Conservation (phyloP, 1,139 yeast species). For the Scheffersomyces titani region DNA sequence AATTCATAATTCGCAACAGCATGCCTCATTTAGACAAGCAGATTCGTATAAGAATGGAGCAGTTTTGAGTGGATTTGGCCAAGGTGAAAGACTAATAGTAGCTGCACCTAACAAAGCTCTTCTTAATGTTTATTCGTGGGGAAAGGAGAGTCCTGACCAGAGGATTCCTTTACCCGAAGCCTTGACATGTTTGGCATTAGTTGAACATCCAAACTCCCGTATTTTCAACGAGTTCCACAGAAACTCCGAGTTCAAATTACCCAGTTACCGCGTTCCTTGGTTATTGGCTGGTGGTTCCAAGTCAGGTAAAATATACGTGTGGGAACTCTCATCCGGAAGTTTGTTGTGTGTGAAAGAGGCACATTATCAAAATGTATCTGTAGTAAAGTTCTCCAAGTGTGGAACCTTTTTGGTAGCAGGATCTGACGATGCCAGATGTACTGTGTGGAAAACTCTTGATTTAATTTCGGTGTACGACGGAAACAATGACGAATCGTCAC, state of each 20-base stretch:
- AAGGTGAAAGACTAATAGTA: conserved; percentile 53
- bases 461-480: conserved; percentile 42
- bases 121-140: conserved; percentile 70
- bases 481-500: conserved; percentile 16
- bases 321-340: conserved; percentile 86
- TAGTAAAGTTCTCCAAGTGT: conserved; percentile 59
- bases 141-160: conserved; percentile 82
- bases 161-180: conserved; percentile 85
- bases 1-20: conserved; percentile 51
- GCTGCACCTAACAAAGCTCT: conserved; percentile 73
- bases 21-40: conserved; percentile 57
- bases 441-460: conserved; percentile 73
- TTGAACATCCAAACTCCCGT: conserved; percentile 35
- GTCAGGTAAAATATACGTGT: conserved; percentile 74
- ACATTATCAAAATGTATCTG: conserved; percentile 78
- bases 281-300: conserved; percentile 71
- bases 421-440: conserved; percentile 79
- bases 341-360: conserved; percentile 73
- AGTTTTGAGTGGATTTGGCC: conserved; percentile 41
- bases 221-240: neutral
- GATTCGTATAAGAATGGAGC: conserved; percentile 51
- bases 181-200: conserved; percentile 56
- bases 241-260: conserved; percentile 11
- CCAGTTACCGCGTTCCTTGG: conserved; percentile 59
- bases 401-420: conserved; percentile 72